A percentile compares a stretch with the other conserved stretches of the same genome.
Evolutionary conservation across 208 protist species (phyloP).

Genomic region (Lotmaria passim): DNA sequence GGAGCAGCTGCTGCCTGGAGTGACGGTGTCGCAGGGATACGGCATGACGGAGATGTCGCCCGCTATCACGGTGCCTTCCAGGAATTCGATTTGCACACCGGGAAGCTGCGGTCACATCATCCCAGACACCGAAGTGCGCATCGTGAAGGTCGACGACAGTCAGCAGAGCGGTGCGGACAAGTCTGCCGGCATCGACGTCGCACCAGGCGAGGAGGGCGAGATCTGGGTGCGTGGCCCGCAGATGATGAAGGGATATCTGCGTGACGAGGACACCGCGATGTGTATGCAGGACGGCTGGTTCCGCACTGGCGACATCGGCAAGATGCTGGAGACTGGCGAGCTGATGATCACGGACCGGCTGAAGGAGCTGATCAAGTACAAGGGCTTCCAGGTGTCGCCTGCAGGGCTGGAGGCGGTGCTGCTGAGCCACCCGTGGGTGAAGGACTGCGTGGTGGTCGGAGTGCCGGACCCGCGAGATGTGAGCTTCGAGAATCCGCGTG

Average conservation of each 20-base stretch:
- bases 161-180: constrained; percentile 46
- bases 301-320: constrained; percentile 79
- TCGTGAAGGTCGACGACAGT: constrained; percentile 47
- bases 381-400: constrained; percentile 90
- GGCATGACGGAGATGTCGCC: constrained; percentile 84
- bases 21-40: constrained; percentile 58
- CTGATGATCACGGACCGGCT: constrained; percentile 72
- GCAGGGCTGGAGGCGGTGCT: constrained; percentile 75
- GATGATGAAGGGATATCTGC: constrained; percentile 80
- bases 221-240: constrained; percentile 75
- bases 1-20: constrained; percentile 21
- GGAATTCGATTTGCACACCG: neutral
- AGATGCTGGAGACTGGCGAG: constrained; percentile 41
- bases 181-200: constrained; percentile 38
- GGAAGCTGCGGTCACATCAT: constrained; percentile 31
- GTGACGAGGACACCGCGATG: constrained; percentile 49
- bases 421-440: constrained; percentile 56
- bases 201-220: constrained; percentile 55
- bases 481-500: constrained; percentile 74
- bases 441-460: constrained; percentile 76
- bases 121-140: constrained; percentile 43
- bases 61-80: constrained; percentile 8
- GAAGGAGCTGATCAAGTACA: constrained; percentile 93
- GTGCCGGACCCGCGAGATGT: constrained; percentile 50
- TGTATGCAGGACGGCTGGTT: constrained; percentile 67